Base-by-base conservation (phyloP, 176 grass and related monocot genomes). In the Oryza meyeriana region DNA sequence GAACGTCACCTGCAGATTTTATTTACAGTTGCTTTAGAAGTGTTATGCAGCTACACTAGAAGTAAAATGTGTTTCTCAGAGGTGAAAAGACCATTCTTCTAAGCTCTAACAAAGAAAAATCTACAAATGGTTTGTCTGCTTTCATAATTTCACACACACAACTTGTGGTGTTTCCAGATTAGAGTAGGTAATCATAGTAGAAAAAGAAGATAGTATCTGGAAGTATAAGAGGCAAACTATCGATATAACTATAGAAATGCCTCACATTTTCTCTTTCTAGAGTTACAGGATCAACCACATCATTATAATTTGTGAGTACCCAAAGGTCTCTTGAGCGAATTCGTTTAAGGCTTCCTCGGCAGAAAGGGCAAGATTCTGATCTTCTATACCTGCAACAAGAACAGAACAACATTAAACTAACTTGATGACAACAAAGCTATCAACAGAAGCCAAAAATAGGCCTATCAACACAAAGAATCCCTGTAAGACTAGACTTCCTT, bases 341-440 rank as follows among this genome's bases (percentile, higher is more conserved):
- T 74, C 89, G 79, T 79, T 88, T 91, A 18, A 91, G 83, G 79
- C 85, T 88, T 69, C 89, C 89, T 61, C 89, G 69, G 74, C 89
- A 91, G 69, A 91, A 91, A 77, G 89, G 89, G 31, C 85, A 91
- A 30, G 89, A 91, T 45, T 91, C 82, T 22, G 89, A 91, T 79
- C 78, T 91, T 24, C 69, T 81, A 79, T 91, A 88, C 89, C 89
- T 91, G 62, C 22, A 72, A 12, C n/a, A 48, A 50, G 3, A 79
- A 50, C 10, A 79, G 64, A 26, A 52, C 4, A 64, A 79, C 0
- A 72, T 52, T 27, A 64, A 64, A 35, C 13, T 36, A 57, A 71
- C 52, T 22, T 24, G 52, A 58, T 10, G 22, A 58, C 20, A 66
- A 36, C 25, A 45, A 45, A 74, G n/a, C 7, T 35, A 22, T 74